Evolutionary conservation across 345 rosid species (phyloP).

Genomic region (Rhizophora apiculata): DNA sequence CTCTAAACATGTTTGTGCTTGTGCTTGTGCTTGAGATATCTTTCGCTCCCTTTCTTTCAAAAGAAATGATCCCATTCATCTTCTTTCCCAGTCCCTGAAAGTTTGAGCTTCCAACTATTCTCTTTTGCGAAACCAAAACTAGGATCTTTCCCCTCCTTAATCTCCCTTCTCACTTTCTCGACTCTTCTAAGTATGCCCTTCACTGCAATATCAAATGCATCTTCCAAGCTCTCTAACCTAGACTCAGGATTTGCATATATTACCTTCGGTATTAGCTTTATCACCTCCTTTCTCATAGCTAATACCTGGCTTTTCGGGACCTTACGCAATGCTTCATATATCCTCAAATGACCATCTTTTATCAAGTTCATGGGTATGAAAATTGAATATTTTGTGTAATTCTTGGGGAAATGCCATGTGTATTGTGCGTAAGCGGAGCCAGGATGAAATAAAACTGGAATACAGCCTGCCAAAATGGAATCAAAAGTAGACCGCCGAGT

Average conservation of each 20-base stretch:
- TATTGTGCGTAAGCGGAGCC: background rate
- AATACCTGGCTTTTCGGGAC: background rate
- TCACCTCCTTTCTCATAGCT: background rate
- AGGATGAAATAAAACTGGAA: conserved; percentile 1
- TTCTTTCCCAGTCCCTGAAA: background rate
- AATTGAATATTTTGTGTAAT: background rate
- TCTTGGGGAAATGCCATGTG: conserved; percentile 3
- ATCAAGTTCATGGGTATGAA: background rate
- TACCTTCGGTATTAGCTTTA: background rate
- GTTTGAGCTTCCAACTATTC: conserved; percentile 2
- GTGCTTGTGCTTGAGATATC: too few species aligned
- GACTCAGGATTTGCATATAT: background rate
- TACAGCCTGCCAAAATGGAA: conserved; percentile 1
- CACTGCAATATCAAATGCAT: conserved; percentile 3
- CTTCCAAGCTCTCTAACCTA: background rate
- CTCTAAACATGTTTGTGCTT: too few species aligned
- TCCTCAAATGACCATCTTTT: background rate
- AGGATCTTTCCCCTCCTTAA: background rate
- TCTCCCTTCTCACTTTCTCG: background rate
- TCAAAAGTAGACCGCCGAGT: background rate
- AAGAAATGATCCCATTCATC: conserved; percentile 1
- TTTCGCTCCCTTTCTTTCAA: background rate
- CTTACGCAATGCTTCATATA: background rate
- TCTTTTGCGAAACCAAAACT: background rate
- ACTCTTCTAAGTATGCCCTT: background rate